These are phyloP conservation scores for Solanum raphanifolium DNA, from an alignment of 257 asterid genomes.

Conservation along the genomic window DNA sequence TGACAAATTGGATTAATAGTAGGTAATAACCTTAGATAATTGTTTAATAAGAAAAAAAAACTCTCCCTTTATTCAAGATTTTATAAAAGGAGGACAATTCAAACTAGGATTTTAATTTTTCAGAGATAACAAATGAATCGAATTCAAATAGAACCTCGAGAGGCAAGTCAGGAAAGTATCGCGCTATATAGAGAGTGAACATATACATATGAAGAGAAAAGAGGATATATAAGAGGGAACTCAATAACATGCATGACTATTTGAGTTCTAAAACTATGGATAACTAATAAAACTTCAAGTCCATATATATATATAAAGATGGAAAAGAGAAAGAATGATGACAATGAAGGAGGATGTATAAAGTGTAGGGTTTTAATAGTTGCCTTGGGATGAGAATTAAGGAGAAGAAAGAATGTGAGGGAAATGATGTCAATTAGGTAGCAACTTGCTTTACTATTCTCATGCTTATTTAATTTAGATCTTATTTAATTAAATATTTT, in stretches of 20 bases:
- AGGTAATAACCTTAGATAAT: background rate
- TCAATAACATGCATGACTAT: background rate
- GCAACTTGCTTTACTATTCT: conserved; percentile 58
- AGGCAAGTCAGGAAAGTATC: background rate
- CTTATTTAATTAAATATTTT: too few species aligned
- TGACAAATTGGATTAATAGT: background rate
- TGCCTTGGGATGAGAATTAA: conserved; percentile 44
- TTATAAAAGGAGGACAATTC: background rate
- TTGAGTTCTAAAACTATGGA: background rate
- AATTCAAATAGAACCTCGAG: background rate
- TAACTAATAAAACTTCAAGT: background rate
- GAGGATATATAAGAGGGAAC: background rate
- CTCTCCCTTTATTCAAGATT: background rate
- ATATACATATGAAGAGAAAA: background rate
- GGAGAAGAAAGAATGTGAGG: conserved; percentile 57
- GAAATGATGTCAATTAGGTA: conserved; percentile 50
- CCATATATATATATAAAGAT: background rate
- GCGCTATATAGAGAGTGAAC: accelerated
- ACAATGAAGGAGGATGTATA: background rate
- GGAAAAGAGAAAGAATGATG: background rate
- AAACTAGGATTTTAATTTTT: background rate
- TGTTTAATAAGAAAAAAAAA: background rate
- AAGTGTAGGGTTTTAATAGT: background rate
- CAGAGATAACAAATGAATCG: background rate
- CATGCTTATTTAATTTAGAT: conserved; percentile 35